A percentile compares a stretch with the other conserved stretches of the same genome.
phyloP scores from a whole-genome alignment of 129 eudicot species.

The Tanacetum coccineum region DNA sequence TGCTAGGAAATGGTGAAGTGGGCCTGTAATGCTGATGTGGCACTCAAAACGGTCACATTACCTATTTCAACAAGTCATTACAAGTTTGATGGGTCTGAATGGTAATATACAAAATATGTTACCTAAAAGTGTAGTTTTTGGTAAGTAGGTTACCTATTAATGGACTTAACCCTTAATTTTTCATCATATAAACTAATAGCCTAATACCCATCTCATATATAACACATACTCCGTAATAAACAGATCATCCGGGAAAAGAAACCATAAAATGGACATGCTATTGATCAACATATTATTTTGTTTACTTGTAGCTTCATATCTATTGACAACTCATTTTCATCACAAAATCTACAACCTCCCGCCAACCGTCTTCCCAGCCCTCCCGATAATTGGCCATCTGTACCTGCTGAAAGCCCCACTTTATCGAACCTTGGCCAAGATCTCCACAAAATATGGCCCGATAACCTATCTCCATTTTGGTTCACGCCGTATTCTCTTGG shows the following conservation, averaged over 20 bases:
- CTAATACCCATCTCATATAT: background rate
- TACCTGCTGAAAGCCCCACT: conserved; percentile 17
- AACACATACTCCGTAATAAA: background rate
- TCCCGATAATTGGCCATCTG: conserved; percentile 47
- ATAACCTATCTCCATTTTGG: conserved; percentile 36
- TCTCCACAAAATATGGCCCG: conserved; percentile 35
- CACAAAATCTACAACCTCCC: conserved; percentile 39
- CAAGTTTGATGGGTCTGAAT: too few relatives aligned
- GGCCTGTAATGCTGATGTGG: too few relatives aligned
- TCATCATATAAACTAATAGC: too few relatives aligned
- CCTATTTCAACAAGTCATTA: too few relatives aligned
- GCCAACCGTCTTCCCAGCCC: conserved; percentile 34
- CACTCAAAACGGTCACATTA: too few relatives aligned
- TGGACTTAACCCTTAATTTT: too few relatives aligned
- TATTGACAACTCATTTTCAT: conserved; percentile 15
- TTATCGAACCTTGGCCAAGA: conserved; percentile 22
- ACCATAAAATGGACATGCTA: conserved; percentile 19
- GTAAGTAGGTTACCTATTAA: too few relatives aligned
- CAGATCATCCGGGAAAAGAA: background rate
- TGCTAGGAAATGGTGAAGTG: too few relatives aligned
- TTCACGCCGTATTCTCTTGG: conserved; percentile 21
- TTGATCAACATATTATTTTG: background rate
- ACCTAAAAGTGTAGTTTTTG: too few relatives aligned
- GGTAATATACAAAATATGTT: too few relatives aligned
- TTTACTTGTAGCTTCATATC: conserved; percentile 13